Evolutionary conservation across 1,139 yeast species (phyloP).

Genomic region (Geotrichum macrosporum): DNA sequence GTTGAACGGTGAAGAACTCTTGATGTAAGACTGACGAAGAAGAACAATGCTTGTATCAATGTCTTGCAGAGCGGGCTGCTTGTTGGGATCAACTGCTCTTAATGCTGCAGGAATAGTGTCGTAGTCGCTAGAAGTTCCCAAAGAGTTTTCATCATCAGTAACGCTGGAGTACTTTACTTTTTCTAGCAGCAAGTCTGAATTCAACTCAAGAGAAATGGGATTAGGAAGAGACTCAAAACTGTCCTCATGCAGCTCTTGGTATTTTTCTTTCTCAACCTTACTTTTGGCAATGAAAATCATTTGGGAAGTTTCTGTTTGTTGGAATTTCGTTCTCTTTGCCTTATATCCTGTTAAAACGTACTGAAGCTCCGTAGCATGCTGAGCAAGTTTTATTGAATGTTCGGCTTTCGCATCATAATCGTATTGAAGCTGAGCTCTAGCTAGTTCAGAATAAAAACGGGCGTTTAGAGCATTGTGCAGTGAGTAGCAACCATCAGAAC

Average conservation of each 20-base stretch:
- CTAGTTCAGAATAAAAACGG: conserved; percentile 57
- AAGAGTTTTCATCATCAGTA: conserved; percentile 35
- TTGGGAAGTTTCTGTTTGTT: conserved; percentile 63
- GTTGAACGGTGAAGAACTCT: conserved; percentile 67
- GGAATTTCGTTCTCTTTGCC: conserved; percentile 84
- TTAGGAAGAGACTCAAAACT: conserved; percentile 21
- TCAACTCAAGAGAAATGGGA: conserved; percentile 48
- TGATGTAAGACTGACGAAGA: conserved; percentile 59
- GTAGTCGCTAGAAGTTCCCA: conserved; percentile 42
- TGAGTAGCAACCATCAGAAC: conserved; percentile 38
- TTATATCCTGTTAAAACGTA: conserved; percentile 79
- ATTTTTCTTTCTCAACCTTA: conserved; percentile 32
- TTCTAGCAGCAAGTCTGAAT: conserved; percentile 78
- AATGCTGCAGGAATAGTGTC: conserved; percentile 51
- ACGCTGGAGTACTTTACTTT: conserved; percentile 50
- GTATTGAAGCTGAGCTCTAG: conserved; percentile 52
- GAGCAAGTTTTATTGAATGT: conserved; percentile 52
- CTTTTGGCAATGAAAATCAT: conserved; percentile 76
- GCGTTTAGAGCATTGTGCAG: conserved; percentile 35
- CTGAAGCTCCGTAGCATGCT: conserved; percentile 52
- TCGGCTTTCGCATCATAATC: conserved; percentile 58
- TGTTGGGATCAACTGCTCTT: conserved; percentile 65
- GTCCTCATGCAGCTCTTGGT: conserved; percentile 30
- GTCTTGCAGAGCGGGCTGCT: conserved; percentile 68
- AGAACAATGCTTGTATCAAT: conserved; percentile 70